Evolutionary conservation across 495 filamentous ascomycete genomes (phyloP), one percentile per base, ranked within the genome.

Genomic region (Chaetomium cochliodes): DNA sequence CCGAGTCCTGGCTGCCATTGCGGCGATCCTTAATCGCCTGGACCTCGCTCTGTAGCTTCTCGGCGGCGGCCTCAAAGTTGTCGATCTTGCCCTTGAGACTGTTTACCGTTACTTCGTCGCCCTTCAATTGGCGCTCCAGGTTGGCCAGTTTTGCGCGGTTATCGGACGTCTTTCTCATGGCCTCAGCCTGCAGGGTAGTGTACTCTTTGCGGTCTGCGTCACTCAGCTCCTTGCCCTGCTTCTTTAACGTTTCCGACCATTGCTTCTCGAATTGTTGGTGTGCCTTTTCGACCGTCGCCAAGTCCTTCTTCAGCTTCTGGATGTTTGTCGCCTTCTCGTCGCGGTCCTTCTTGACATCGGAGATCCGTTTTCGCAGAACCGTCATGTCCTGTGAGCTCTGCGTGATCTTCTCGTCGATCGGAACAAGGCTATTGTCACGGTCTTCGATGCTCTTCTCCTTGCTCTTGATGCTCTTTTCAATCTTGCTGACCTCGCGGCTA

Each of bases 371-470:
- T 41, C 85, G 80, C 64, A 86, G 86, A 37, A 82, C 85, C 55
- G 86, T 84, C 28, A 91, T 81, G 54, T 92, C 88, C 53, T 83
- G 84, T 42, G 79, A 85, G 4, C 90, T 91, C 62, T 94, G 88
- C n/a, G 87, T 82, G 55, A 98, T 88, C 78, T 98, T 98, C 75
- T 97, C 93, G 49, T 96, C 88, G 60, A 97, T 86, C 0, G 94
- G 94, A 7, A 98, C 87, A 18, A 98, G 81, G 15, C 83, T 86
- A 73, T 91, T 96, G 70, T 94, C 87, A 65, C 89, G 87, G 39
- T 91, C 88, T 65, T 97, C 91, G 22, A 97, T 87, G 50, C 92
- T 92, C 76, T 89, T 96, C 75, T 96, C 91, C 73, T 92, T 93
- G 51, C 79, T 82, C 69, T 89, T 89, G 73, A 98, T 96, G 37